A percentile compares a stretch with the other conserved stretches of the same genome.
Conservation (phyloP, 2,329 filamentous ascomycete genomes). For the Sporothrix inflata region DNA sequence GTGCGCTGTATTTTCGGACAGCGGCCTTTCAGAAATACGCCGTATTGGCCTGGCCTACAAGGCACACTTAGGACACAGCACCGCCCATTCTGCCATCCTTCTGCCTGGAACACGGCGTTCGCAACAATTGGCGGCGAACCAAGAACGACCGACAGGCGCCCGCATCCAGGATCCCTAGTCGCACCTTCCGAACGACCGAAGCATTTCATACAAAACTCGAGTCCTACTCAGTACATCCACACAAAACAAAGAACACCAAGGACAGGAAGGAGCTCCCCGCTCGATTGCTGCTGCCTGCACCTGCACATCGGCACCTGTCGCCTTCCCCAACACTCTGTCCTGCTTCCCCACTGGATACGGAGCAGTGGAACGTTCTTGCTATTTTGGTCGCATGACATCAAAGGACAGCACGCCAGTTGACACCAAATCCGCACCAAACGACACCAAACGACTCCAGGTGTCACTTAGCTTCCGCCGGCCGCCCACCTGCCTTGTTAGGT, state of each 20-base stretch:
- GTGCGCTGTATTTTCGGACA: neutral
- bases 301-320: neutral
- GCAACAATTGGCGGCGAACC: neutral
- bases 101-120: slow-evolving; percentile 3
- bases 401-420: slow-evolving; percentile 13
- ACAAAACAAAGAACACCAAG: neutral
- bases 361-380: slow-evolving; percentile 26
- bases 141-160: neutral
- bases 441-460: neutral
- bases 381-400: slow-evolving; percentile 29
- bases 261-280: neutral
- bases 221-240: neutral
- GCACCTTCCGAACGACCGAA: neutral
- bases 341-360: slow-evolving; percentile 23
- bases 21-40: slow-evolving; percentile 2
- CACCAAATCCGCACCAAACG: slow-evolving; percentile 9
- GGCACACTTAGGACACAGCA: neutral
- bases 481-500: slow-evolving; percentile 15
- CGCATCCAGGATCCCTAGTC: neutral
- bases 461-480: slow-evolving; percentile 18
- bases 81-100: neutral
- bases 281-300: slow-evolving; percentile 13
- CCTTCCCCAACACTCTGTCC: neutral
- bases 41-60: neutral
- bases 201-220: neutral